These are phyloP conservation scores for Cordyceps cicadae DNA, from an alignment of 2,329 filamentous ascomycete genomes.

Conservation along the genomic window DNA sequence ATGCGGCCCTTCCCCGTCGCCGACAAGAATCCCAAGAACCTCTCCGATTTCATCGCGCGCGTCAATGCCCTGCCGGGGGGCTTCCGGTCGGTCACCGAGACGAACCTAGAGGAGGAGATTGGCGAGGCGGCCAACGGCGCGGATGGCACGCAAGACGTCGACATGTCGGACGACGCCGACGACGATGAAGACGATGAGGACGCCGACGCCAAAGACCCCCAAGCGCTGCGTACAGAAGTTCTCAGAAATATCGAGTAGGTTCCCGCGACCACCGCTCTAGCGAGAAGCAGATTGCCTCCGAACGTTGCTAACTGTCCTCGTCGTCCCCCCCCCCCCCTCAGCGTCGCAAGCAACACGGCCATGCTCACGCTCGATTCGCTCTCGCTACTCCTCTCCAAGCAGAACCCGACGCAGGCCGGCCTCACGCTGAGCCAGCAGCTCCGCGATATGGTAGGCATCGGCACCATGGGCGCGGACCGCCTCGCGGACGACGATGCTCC, in stretches of 20 bases:
- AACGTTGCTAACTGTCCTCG: too few relatives aligned
- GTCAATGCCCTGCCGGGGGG: slow-evolving; percentile 71
- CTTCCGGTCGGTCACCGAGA: slow-evolving; percentile 72
- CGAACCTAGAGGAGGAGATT: slow-evolving; percentile 62
- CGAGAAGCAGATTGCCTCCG: not conserved
- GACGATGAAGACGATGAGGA: slow-evolving; percentile 37
- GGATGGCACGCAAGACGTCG: slow-evolving; percentile 36
- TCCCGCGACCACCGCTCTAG: not conserved
- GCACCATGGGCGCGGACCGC: slow-evolving; percentile 62
- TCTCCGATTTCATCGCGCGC: slow-evolving; percentile 70
- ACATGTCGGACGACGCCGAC: slow-evolving; percentile 40
- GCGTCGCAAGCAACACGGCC: slow-evolving; percentile 43
- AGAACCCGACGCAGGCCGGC: slow-evolving; percentile 62
- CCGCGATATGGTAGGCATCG: slow-evolving; percentile 63
- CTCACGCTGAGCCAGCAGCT: slow-evolving; percentile 62
- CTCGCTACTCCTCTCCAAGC: slow-evolving; percentile 75
- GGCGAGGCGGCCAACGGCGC: slow-evolving; percentile 37
- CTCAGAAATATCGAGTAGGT: slow-evolving; percentile 50
- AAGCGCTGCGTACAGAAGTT: slow-evolving; percentile 48
- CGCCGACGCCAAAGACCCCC: slow-evolving; percentile 36
- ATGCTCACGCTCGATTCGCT: slow-evolving; percentile 72
- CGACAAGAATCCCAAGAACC: slow-evolving; percentile 48
- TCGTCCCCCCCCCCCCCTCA: slow-evolving; percentile 14
- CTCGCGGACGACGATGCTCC: slow-evolving; percentile 42
- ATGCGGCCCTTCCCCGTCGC: slow-evolving; percentile 39